phyloP scores from a whole-genome alignment of 192 early-diverging fungal genomes.

The Coemansia sp. region DNA sequence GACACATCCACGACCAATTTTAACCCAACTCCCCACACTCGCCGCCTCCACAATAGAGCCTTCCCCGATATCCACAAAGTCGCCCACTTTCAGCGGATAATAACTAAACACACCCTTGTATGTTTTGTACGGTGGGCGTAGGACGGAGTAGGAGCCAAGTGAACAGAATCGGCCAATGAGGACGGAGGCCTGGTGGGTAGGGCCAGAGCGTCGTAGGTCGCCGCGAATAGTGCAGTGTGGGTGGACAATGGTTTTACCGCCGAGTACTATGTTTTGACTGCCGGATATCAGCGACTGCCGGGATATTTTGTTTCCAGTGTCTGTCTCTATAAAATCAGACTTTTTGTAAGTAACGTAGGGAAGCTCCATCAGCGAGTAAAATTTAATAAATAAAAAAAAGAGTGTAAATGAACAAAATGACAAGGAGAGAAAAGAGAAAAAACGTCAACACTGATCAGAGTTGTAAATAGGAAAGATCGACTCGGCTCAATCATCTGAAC shows the following conservation, averaged over 20 bases:
- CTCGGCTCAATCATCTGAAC: background rate
- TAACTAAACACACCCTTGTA: conserved; percentile 92
- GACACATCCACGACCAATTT: conserved; percentile 91
- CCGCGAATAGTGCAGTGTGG: conserved; percentile 89
- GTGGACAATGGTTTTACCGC: conserved; percentile 97
- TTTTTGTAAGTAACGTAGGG: conserved; percentile 73
- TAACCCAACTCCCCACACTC: conserved; percentile 84
- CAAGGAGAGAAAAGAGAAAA: background rate
- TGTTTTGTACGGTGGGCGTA: conserved; percentile 93
- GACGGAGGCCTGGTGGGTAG: conserved; percentile 84
- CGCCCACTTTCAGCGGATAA: conserved; percentile 97
- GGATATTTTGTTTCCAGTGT: conserved; percentile 96
- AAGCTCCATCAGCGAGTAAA: conserved; percentile 66
- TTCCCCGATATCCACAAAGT: conserved; percentile 87
- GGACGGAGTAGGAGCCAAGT: conserved; percentile 70
- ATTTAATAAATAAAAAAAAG: background rate
- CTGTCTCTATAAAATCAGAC: conserved; percentile 95
- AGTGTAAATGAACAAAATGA: no score
- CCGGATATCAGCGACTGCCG: conserved; percentile 92
- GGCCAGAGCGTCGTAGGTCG: conserved; percentile 86
- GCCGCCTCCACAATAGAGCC: conserved; percentile 90
- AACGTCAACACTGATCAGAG: background rate
- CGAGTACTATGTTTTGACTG: conserved; percentile 93
- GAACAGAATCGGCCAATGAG: conserved; percentile 91
- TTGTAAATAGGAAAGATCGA: background rate